Base-by-base conservation (phyloP, 345 rosid genomes). In the Rhodamnia argentea region DNA sequence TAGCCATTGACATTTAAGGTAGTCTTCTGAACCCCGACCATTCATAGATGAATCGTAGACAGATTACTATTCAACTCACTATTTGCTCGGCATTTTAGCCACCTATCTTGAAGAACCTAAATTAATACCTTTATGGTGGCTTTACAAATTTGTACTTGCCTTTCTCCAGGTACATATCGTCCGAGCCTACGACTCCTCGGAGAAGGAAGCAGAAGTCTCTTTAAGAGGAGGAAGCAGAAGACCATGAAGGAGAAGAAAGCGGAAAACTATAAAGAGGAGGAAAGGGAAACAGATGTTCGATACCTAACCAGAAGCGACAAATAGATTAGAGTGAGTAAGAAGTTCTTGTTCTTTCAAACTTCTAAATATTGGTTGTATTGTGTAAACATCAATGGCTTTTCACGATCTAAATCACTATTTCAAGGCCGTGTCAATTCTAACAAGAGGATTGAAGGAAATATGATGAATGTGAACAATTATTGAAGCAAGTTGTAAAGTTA, bases 1-100 rank as follows among this genome's bases (percentile, higher is more conserved):
- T 82, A 55, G 75, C 88, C 88, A 7, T 83, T 58, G 20, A 84
- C 85, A 42, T 93, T 93, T 47, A 90, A 91, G 92, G 93, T 89
- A 54, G 13, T 47, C 12, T 37, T 78, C 47, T 42, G 47, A 44
- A 6, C 82, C 37, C 27, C 27, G n/a, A 13, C 24, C n/a, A 53
- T 78, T 13, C 13, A 37, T 0, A 22, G 55, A 51, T 55, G n/a
- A 53, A 20, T 64, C 3, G 5, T 16, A 0, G 42, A 64, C 15
- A 29, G 42, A 54, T 62, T 2, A 60, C 40, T 9, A 15, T 20
- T 62, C 76, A 62, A 18, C 76, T 29, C 42, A 4, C 76, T 16
- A 5, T 44, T 44, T 44, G 76, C 76, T 7, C 22, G 42, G 76
- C 6, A 7, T 81, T 37, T 52, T 27, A 7, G 20, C 13, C 54